Conservation (phyloP, 441 rosid species). For the Arabidopsis hybrid region DNA sequence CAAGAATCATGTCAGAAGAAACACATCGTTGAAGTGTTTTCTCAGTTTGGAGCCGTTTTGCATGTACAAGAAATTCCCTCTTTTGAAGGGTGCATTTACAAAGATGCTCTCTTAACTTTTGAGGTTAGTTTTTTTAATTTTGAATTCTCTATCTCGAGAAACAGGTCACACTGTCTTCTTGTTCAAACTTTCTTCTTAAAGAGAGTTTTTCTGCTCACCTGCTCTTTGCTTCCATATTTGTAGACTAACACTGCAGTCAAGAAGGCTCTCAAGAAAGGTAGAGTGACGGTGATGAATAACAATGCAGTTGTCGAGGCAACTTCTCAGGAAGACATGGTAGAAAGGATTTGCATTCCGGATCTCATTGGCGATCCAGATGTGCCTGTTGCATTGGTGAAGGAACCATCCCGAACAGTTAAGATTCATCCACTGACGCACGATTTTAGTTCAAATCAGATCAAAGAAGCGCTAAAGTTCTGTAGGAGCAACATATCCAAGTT, state of each 20-base stretch:
- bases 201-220: not conserved
- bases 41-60: slow-evolving; percentile 38
- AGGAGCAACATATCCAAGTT: slow-evolving; percentile 41
- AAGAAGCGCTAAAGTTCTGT: slow-evolving; percentile 48
- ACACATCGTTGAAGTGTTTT: slow-evolving; percentile 28
- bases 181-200: not conserved
- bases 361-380: slow-evolving; percentile 49
- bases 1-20: not conserved
- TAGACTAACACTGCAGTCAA: slow-evolving; percentile 43
- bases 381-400: slow-evolving; percentile 48
- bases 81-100: slow-evolving; percentile 38
- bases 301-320: slow-evolving; percentile 39
- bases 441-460: slow-evolving; percentile 45
- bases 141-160: not conserved
- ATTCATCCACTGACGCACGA: slow-evolving; percentile 39
- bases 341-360: slow-evolving; percentile 43
- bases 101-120: slow-evolving; percentile 43
- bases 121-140: slow-evolving; percentile 32
- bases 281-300: not conserved
- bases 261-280: slow-evolving; percentile 45
- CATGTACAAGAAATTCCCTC: slow-evolving; percentile 39
- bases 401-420: slow-evolving; percentile 49
- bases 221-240: slow-evolving; percentile 22
- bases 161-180: slow-evolving; percentile 1
- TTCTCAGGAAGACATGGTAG: slow-evolving; percentile 34